These are phyloP conservation scores for Globisporangium acanthophoron DNA, from an alignment of 352 stramenopile species.

Conservation along the genomic window DNA sequence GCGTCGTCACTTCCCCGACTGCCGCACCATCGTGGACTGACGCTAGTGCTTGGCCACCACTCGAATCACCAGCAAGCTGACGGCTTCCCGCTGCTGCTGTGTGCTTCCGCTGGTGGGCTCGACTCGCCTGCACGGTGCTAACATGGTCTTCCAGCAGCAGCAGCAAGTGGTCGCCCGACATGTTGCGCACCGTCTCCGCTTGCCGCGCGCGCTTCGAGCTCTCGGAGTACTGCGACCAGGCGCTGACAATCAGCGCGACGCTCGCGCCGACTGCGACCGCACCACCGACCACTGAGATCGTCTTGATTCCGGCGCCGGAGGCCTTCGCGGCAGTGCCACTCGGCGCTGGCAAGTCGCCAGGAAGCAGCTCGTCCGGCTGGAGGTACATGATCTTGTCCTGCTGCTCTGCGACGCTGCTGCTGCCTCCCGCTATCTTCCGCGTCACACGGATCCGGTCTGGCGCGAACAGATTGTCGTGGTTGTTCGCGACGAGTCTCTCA, in stretches of 20 bases:
- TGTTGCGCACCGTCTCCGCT: slow-evolving; percentile 61
- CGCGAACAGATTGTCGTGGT: slow-evolving; percentile 82
- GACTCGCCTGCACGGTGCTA: slow-evolving; percentile 17
- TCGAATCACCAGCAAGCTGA: background rate
- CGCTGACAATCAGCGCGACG: slow-evolving; percentile 69
- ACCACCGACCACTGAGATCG: slow-evolving; percentile 63
- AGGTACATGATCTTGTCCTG: slow-evolving; percentile 72
- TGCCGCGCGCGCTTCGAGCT: slow-evolving; percentile 55
- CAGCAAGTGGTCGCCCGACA: slow-evolving; percentile 67
- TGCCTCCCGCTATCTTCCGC: slow-evolving; percentile 24
- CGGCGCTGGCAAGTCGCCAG: slow-evolving; percentile 43
- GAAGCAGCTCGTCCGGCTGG: slow-evolving; percentile 66
- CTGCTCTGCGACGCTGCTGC: slow-evolving; percentile 47
- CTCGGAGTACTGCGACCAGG: slow-evolving; percentile 80
- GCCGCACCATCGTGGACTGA: background rate
- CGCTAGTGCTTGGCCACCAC: background rate
- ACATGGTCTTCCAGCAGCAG: slow-evolving; percentile 66
- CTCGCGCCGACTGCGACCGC: slow-evolving; percentile 74
- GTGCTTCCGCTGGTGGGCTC: slow-evolving; percentile 7
- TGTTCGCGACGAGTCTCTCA: slow-evolving; percentile 46
- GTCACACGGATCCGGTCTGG: slow-evolving; percentile 64
- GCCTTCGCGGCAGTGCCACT: slow-evolving; percentile 3
- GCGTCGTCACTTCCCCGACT: background rate
- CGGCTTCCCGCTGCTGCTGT: slow-evolving; percentile 1
- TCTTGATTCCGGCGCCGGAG: slow-evolving; percentile 29